Evolutionary conservation across 352 stramenopile species (phyloP).

Genomic region (Phytopythium oedochilum): DNA sequence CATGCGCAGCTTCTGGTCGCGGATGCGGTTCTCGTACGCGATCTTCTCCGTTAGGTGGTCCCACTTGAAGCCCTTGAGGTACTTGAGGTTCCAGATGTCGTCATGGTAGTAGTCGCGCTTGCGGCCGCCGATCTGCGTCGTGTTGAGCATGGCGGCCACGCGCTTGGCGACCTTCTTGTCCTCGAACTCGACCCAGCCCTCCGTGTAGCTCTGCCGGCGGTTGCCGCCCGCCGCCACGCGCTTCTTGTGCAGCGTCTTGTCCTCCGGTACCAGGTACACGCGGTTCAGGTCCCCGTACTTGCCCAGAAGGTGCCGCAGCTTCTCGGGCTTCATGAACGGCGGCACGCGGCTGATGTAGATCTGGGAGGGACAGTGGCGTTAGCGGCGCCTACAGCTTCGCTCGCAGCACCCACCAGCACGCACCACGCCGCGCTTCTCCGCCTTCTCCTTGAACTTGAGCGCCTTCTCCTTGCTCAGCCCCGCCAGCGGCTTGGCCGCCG

Average conservation of each 20-base stretch:
- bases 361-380: not conserved
- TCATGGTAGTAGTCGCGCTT: slow-evolving; percentile 96
- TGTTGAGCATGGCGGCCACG: slow-evolving; percentile 94
- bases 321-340: slow-evolving; percentile 96
- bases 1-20: slow-evolving; percentile 81
- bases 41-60: slow-evolving; percentile 98
- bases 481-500: slow-evolving; percentile 16
- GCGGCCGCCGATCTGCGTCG: slow-evolving; percentile 88
- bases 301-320: slow-evolving; percentile 90
- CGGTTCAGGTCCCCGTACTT: slow-evolving; percentile 93
- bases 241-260: slow-evolving; percentile 90
- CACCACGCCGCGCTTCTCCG: slow-evolving; percentile 44
- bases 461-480: slow-evolving; percentile 39
- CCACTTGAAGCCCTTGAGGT: slow-evolving; percentile 99
- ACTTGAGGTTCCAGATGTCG: slow-evolving; percentile 99
- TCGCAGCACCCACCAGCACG: too few relatives aligned
- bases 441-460: slow-evolving; percentile 47
- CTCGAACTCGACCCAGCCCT: slow-evolving; percentile 99
- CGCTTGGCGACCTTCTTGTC: slow-evolving; percentile 95
- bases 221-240: slow-evolving; percentile 87
- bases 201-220: slow-evolving; percentile 88
- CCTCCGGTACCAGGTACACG: slow-evolving; percentile 97
- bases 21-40: slow-evolving; percentile 86
- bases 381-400: too few relatives aligned
- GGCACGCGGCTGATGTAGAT: slow-evolving; percentile 96